phyloP scores from a whole-genome alignment of 106 monocot genomes.

The Platanthera zijinensis region DNA sequence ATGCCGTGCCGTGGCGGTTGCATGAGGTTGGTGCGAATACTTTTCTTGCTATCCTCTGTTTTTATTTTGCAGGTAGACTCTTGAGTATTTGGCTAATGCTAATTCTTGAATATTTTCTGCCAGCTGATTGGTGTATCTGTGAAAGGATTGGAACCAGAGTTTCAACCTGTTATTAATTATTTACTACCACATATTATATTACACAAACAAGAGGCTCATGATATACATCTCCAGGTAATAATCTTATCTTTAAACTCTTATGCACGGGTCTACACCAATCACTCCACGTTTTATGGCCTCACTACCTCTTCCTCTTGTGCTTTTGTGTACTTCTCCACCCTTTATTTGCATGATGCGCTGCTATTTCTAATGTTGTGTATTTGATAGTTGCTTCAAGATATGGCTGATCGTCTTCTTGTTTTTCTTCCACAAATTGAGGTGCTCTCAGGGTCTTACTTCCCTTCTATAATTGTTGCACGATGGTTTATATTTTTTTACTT shows the following conservation, averaged over 20 bases:
- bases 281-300: background rate
- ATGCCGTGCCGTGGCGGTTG: no score
- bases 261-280: no score
- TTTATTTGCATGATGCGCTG: conserved; percentile 13
- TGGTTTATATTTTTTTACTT: conserved; percentile 3
- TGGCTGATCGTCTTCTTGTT: conserved; percentile 43
- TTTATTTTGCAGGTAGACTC: no score
- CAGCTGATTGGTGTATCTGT: conserved; percentile 93
- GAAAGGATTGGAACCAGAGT: conserved; percentile 78
- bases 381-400: conserved; percentile 82
- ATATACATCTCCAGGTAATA: conserved; percentile 82
- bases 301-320: background rate
- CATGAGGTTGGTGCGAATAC: no score
- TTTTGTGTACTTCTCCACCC: background rate
- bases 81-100: background rate
- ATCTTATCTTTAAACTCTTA: background rate
- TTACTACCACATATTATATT: conserved; percentile 79
- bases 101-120: conserved; percentile 18
- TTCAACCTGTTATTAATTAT: conserved; percentile 87
- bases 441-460: background rate
- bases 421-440: conserved; percentile 96
- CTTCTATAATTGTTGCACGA: background rate
- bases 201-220: conserved; percentile 73
- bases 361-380: conserved; percentile 26
- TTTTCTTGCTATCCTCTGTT: no score